These are phyloP conservation scores for peach (Prunus persica) DNA, from an alignment of 306 rosid genomes.

Conservation along the genomic window DNA sequence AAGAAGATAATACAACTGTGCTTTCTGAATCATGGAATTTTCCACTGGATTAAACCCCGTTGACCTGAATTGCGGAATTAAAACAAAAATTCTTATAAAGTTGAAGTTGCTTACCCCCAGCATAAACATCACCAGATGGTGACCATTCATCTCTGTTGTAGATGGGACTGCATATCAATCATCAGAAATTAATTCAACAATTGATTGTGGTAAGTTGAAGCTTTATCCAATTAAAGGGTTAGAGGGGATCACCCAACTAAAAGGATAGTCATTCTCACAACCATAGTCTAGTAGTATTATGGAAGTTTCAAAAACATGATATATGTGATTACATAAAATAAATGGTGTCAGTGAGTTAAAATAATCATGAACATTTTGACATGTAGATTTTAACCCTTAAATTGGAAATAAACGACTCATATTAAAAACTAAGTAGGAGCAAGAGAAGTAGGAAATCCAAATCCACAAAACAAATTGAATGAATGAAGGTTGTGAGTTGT, in stretches of 20 bases:
- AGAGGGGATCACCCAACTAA: not conserved
- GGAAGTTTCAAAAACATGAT: not conserved
- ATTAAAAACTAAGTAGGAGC: not conserved
- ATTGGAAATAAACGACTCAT: not conserved
- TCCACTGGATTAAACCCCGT: not conserved
- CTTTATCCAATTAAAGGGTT: not conserved
- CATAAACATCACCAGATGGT: slow-evolving; percentile 71
- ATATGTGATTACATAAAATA: not conserved
- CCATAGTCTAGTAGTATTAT: not conserved
- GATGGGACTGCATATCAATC: slow-evolving; percentile 69
- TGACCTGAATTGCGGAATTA: not conserved
- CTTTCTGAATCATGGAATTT: too few species aligned
- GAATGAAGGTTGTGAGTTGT: slow-evolving; percentile 8
- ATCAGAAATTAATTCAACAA: not conserved
- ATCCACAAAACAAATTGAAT: not conserved
- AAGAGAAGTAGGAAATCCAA: not conserved
- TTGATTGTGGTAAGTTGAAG: not conserved
- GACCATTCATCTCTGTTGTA: slow-evolving; percentile 74
- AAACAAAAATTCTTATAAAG: not conserved
- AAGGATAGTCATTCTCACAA: not conserved
- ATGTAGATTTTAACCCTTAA: not conserved
- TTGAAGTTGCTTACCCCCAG: slow-evolving; percentile 69
- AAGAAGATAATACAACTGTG: not conserved
- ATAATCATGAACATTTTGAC: not conserved
- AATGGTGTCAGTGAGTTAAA: not conserved